phyloP scores from a whole-genome alignment of 495 filamentous ascomycete species.

The Mycothermus thermophilus region DNA sequence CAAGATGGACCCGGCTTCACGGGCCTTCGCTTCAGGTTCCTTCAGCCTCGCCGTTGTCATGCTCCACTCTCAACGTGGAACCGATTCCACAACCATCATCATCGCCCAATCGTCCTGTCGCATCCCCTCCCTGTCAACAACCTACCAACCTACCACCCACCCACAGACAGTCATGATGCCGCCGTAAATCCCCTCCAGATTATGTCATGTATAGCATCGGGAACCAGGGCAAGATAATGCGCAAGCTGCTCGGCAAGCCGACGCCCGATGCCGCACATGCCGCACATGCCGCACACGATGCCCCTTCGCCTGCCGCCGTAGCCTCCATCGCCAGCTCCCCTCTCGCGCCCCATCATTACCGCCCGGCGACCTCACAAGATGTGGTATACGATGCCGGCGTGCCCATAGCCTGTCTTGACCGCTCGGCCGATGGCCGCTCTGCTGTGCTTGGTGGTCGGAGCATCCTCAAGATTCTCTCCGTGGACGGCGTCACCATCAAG shows the following conservation, averaged over 20 bases:
- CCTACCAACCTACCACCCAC: neutral
- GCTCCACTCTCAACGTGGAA: too few species aligned
- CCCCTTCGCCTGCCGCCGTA: conserved; percentile 2
- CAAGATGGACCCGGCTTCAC: too few species aligned
- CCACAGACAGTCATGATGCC: neutral
- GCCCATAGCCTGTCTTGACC: conserved; percentile 62
- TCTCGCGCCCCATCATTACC: conserved; percentile 24
- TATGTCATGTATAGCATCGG: conserved; percentile 20
- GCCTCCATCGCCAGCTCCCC: conserved; percentile 24
- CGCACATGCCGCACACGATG: too few species aligned
- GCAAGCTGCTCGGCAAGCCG: conserved; percentile 37
- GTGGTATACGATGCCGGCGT: conserved; percentile 57
- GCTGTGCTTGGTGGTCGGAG: conserved; percentile 72
- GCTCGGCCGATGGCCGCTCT: conserved; percentile 59
- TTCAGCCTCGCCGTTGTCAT: too few species aligned
- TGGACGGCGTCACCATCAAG: conserved; percentile 53
- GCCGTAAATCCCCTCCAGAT: neutral
- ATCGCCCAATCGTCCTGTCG: too few species aligned
- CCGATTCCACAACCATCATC: too few species aligned
- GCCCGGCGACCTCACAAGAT: conserved; percentile 58
- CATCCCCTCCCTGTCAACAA: too few species aligned
- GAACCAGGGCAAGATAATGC: conserved; percentile 38
- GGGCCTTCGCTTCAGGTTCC: too few species aligned
- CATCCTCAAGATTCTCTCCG: conserved; percentile 67
- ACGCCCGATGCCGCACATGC: too few species aligned